Conservation (phyloP, 2,329 filamentous ascomycete genomes). For the Aspergillus pseudoterreus region DNA sequence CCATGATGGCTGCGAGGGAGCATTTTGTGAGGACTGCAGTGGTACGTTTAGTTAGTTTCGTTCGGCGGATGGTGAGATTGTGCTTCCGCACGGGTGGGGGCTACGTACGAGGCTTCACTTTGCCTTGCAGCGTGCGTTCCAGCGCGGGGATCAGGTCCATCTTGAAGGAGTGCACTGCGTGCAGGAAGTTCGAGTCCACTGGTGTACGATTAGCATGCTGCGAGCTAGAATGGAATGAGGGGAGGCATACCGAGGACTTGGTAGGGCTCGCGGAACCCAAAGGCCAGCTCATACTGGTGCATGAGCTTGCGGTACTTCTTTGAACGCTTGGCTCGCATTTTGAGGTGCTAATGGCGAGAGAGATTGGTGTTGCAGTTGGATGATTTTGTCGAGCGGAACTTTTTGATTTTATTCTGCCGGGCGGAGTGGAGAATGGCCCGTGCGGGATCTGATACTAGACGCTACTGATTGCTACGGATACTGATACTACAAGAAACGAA, state of each 20-base stretch:
- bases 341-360: slow-evolving; percentile 26
- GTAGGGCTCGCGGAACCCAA: slow-evolving; percentile 90
- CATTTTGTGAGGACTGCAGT: slow-evolving; percentile 71
- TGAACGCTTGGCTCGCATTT: slow-evolving; percentile 64
- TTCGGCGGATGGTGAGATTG: neutral
- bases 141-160: slow-evolving; percentile 80
- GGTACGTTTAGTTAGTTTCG: slow-evolving; percentile 20
- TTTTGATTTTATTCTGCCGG: slow-evolving; percentile 30
- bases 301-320: slow-evolving; percentile 88
- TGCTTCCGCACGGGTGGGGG: neutral
- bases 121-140: slow-evolving; percentile 78
- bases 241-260: slow-evolving; percentile 66
- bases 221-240: neutral
- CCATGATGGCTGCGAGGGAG: slow-evolving; percentile 44
- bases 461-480: neutral
- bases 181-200: slow-evolving; percentile 82
- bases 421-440: slow-evolving; percentile 27
- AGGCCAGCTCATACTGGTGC: slow-evolving; percentile 82
- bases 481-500: too few relatives aligned
- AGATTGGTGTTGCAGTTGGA: slow-evolving; percentile 6
- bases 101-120: slow-evolving; percentile 72
- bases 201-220: slow-evolving; percentile 11
- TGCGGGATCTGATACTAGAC: slow-evolving; percentile 11
- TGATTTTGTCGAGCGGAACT: slow-evolving; percentile 26
- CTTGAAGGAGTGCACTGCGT: slow-evolving; percentile 76